Evolutionary conservation across 1,139 yeast species (phyloP).

Genomic region (Magnusiomyces sp.): DNA sequence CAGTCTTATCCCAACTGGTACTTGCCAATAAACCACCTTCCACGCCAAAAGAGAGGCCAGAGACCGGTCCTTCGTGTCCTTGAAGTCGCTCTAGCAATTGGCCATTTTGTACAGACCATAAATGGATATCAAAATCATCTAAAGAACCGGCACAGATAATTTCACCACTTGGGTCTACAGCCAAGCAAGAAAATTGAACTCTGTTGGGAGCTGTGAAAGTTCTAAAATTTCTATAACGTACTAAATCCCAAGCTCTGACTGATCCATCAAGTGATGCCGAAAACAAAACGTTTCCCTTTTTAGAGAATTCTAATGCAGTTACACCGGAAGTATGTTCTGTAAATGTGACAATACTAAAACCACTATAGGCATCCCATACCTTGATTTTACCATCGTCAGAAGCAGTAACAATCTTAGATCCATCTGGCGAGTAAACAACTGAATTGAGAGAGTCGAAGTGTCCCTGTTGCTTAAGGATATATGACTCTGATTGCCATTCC

Average conservation of each 20-base stretch:
- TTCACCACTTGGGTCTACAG: slow-evolving; percentile 97
- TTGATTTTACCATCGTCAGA: slow-evolving; percentile 95
- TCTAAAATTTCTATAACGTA: slow-evolving; percentile 87
- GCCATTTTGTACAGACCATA: slow-evolving; percentile 97
- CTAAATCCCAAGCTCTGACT: slow-evolving; percentile 91
- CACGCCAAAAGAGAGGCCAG: slow-evolving; percentile 75
- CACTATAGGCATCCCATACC: slow-evolving; percentile 91
- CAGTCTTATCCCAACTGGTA: slow-evolving; percentile 95
- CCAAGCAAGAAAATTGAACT: slow-evolving; percentile 78
- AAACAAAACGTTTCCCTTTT: slow-evolving; percentile 80
- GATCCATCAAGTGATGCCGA: slow-evolving; percentile 94
- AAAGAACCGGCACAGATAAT: slow-evolving; percentile 92
- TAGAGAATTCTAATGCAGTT: slow-evolving; percentile 79
- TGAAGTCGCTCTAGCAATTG: slow-evolving; percentile 78
- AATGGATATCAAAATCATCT: slow-evolving; percentile 82
- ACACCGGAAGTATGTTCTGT: slow-evolving; percentile 87
- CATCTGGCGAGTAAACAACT: slow-evolving; percentile 88
- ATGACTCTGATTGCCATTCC: slow-evolving; percentile 98
- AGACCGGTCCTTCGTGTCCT: slow-evolving; percentile 96
- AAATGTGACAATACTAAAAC: slow-evolving; percentile 87
- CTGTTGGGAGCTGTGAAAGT: slow-evolving; percentile 88
- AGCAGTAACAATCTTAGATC: slow-evolving; percentile 84
- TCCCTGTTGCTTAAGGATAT: slow-evolving; percentile 91
- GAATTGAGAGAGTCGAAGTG: slow-evolving; percentile 88
- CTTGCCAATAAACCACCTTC: slow-evolving; percentile 73